Evolutionary conservation across 2,329 filamentous ascomycete species (phyloP).

Genomic region (Colletotrichum sp.): DNA sequence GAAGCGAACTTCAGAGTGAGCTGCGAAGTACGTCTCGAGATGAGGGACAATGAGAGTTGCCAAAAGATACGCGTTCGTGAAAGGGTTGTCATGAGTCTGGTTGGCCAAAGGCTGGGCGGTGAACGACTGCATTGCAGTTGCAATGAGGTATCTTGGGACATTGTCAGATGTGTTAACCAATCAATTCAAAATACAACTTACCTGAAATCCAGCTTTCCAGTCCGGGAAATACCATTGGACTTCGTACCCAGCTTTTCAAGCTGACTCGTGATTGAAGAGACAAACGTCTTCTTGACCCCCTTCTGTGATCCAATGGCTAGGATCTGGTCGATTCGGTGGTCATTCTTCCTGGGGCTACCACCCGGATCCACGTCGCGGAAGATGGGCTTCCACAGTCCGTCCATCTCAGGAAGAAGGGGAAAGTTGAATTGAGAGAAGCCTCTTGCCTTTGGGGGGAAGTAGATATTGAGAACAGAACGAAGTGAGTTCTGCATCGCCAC

Average conservation of each 20-base stretch:
- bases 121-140: conserved; percentile 64
- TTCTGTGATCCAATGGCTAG: conserved; percentile 64
- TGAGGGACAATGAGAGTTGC: conserved; percentile 65
- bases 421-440: conserved; percentile 55
- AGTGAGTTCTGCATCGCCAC: conserved; percentile 63
- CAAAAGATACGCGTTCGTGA: conserved; percentile 57
- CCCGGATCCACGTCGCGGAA: conserved; percentile 43
- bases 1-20: conserved; percentile 58
- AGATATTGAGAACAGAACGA: conserved; percentile 54
- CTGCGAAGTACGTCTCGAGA: conserved; percentile 63
- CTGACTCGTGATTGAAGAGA: conserved; percentile 52
- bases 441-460: conserved; percentile 53
- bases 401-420: conserved; percentile 52
- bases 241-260: conserved; percentile 62
- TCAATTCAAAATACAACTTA: conserved; percentile 33
- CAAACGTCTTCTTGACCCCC: conserved; percentile 56
- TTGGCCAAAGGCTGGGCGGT: conserved; percentile 55
- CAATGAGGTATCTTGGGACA: conserved; percentile 60
- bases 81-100: conserved; percentile 59
- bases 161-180: background rate
- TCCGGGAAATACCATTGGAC: conserved; percentile 53
- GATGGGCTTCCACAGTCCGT: conserved; percentile 58
- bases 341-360: conserved; percentile 30
- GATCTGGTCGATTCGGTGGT: conserved; percentile 58
- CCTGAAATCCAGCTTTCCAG: conserved; percentile 64